Percentiles rank a stretch among this genome's conserved stretches.
These are phyloP conservation scores for Stagonosporopsis rhizophila DNA, from an alignment of 2,329 filamentous ascomycete species.

Conservation along the genomic window DNA sequence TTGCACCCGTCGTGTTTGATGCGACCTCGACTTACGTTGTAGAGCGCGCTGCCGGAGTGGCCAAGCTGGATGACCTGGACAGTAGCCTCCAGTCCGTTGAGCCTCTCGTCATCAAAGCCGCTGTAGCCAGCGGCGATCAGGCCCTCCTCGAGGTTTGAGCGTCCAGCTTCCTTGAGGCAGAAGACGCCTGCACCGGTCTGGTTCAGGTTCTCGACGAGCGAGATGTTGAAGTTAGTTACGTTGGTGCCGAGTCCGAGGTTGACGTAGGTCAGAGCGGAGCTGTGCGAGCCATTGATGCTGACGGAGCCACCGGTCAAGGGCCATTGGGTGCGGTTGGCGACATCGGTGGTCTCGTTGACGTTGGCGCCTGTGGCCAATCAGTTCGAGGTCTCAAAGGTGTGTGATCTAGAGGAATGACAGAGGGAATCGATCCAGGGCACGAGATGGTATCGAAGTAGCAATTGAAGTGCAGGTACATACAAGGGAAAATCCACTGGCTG, in stretches of 20 bases:
- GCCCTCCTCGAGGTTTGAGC: slow-evolving; percentile 33
- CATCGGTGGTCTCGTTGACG: slow-evolving; percentile 47
- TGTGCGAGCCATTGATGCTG: slow-evolving; percentile 51
- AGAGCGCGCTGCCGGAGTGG: slow-evolving; percentile 51
- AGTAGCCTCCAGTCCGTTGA: slow-evolving; percentile 52
- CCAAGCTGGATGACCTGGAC: slow-evolving; percentile 56
- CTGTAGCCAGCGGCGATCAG: slow-evolving; percentile 35
- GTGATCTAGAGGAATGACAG: background rate
- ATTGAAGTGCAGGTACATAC: slow-evolving; percentile 29
- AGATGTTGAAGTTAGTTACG: slow-evolving; percentile 56
- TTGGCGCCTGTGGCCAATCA: slow-evolving; percentile 45
- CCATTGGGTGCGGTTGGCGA: slow-evolving; percentile 56
- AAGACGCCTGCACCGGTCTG: slow-evolving; percentile 58
- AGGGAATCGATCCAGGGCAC: no score
- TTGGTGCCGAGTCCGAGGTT: slow-evolving; percentile 55
- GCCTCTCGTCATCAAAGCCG: slow-evolving; percentile 23
- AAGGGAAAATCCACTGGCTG: slow-evolving; percentile 53
- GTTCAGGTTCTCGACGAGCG: slow-evolving; percentile 54
- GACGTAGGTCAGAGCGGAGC: slow-evolving; percentile 55
- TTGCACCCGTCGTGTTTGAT: background rate
- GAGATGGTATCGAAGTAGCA: background rate
- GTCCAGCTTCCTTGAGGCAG: slow-evolving; percentile 51
- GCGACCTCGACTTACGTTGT: slow-evolving; percentile 47
- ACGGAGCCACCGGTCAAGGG: slow-evolving; percentile 54
- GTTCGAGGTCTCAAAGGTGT: background rate